Base-by-base conservation (phyloP, 306 rosid genomes). In the Elaeagnus macrophylla region DNA sequence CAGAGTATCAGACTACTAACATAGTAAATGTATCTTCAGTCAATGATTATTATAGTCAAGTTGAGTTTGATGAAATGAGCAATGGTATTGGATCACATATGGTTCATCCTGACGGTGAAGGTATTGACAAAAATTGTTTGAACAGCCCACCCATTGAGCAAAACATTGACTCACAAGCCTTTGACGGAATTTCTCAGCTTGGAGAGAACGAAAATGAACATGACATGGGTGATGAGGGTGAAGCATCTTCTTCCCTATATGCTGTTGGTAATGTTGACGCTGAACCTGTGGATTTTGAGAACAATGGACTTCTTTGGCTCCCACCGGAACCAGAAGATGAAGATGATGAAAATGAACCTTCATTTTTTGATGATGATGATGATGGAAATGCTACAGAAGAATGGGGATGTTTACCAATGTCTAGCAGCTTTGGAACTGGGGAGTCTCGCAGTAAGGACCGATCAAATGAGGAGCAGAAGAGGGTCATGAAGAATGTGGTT, bases 321-420 rank as follows among this genome's bases (percentile, higher is more conserved):
- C 99, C 99, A 46, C 95, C 99, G 51, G 96, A 84, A 58, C 99
- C 99, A 12, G 96, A 93, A 77, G 88, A 91, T 35, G 95, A 76
- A 74, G 96, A 93, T 56, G 96, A 93, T 71, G 99, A 87, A 36
- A 74, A 64, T 55, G 99, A 93, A 73, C 60, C 75, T n/a, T 51
- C 50, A 56, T 57, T 80, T 36, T 73, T 75, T 59, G 95, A 80
- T 62, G 95, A 84, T 39, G 95, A 86, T 20, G 72, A 71, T 38
- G 75, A 67, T 42, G 95, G 75, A 51, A 75, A 77, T 66, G 74
- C 59, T 50, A 56, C 58, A 12, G 93, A 95, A 60, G 96, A 93
- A 65, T 87, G 95, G 96, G 87, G 96, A 25, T 66, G 71, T 68
- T 64, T 70, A 15, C 95, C 61, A 37, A 48, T 55, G 67, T 85